Evolutionary conservation across 176 grass and related monocot genomes (phyloP).

Genomic region (Carex scoparia): DNA sequence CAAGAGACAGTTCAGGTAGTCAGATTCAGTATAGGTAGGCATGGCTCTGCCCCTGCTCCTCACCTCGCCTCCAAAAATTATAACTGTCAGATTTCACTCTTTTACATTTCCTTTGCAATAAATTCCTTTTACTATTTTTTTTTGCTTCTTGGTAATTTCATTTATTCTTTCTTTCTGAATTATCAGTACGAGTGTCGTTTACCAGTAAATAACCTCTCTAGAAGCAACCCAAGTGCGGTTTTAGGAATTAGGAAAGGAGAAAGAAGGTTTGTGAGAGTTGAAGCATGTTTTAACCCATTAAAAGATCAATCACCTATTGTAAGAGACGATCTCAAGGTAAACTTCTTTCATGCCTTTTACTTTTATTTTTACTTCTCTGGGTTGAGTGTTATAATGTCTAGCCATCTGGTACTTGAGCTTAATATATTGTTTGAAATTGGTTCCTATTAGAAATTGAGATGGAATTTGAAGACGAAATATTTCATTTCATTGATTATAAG

Average conservation of each 20-base stretch:
- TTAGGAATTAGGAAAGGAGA: neutral
- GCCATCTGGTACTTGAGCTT: neutral
- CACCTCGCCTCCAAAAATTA: neutral
- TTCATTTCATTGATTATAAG: too few relatives aligned
- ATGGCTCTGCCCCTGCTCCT: conserved; percentile 32
- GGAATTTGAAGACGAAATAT: too few relatives aligned
- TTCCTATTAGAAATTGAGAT: neutral
- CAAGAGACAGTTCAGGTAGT: neutral
- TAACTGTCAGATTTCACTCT: neutral
- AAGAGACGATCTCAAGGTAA: conserved; percentile 78
- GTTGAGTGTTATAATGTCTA: neutral
- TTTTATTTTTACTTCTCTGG: neutral
- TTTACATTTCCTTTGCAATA: neutral
- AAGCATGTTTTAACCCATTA: conserved; percentile 66
- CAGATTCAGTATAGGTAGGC: neutral
- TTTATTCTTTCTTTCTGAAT: conserved; percentile 13
- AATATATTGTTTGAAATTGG: neutral
- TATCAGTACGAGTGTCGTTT: conserved; percentile 15
- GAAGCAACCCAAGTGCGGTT: conserved; percentile 2
- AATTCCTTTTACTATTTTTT: neutral
- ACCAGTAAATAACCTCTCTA: neutral
- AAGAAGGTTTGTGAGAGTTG: conserved; percentile 1
- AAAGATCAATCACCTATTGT: conserved; percentile 62
- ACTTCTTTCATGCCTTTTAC: neutral
- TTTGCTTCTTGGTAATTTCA: neutral